These are phyloP conservation scores for Trichaptum fuscoviolaceum DNA, from an alignment of 768 basidiomycete genomes.

Conservation along the genomic window DNA sequence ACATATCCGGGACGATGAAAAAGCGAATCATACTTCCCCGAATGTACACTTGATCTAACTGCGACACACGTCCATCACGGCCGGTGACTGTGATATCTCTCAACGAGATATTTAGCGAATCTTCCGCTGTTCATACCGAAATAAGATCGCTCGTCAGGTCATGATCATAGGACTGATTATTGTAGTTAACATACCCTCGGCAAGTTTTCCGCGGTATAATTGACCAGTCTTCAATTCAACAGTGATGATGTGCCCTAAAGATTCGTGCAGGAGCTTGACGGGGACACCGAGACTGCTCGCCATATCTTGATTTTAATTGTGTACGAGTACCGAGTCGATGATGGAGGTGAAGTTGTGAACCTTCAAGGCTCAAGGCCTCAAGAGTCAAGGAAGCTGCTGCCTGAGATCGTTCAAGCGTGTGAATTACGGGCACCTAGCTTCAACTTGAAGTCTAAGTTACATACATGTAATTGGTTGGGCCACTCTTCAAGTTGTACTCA, in stretches of 20 bases:
- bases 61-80: slow-evolving; percentile 96
- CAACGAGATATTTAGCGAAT: slow-evolving; percentile 94
- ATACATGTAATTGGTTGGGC: too few relatives aligned
- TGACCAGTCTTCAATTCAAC: slow-evolving; percentile 99
- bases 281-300: slow-evolving; percentile 76
- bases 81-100: slow-evolving; percentile 97
- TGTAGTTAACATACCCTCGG: slow-evolving; percentile 66
- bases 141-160: background rate
- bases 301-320: slow-evolving; percentile 8
- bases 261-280: slow-evolving; percentile 94
- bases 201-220: slow-evolving; percentile 93
- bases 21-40: slow-evolving; percentile 97
- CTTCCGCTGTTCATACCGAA: slow-evolving; percentile 70
- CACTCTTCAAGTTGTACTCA: too few relatives aligned
- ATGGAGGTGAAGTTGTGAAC: background rate
- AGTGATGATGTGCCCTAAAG: slow-evolving; percentile 92
- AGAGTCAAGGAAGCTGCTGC: too few relatives aligned
- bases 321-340: background rate
- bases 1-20: slow-evolving; percentile 99
- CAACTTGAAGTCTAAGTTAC: too few relatives aligned
- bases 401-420: background rate
- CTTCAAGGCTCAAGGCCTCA: too few relatives aligned
- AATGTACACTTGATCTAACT: slow-evolving; percentile 98
- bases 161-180: slow-evolving; percentile 2
- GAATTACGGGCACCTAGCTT: background rate